Conservation (phyloP, 1,139 yeast species). For the Diutina mesorugosa region DNA sequence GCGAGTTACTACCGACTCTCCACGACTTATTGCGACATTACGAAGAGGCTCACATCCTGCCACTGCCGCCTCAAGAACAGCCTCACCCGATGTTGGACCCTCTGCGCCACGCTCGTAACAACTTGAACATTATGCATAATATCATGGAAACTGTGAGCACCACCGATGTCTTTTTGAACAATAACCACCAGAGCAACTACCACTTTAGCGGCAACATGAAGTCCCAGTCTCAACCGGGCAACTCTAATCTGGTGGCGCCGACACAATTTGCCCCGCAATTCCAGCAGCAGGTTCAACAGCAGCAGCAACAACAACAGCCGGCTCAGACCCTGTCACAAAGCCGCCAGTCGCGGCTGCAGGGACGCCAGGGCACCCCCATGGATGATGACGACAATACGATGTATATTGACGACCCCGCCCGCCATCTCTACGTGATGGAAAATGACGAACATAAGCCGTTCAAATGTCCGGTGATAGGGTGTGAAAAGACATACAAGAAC, state of each 20-base stretch:
- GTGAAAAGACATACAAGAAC: slow-evolving; percentile 94
- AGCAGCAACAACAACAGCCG: slow-evolving; percentile 7
- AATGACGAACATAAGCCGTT: slow-evolving; percentile 89
- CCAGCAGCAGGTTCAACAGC: slow-evolving; percentile 5
- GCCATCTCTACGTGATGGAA: slow-evolving; percentile 86
- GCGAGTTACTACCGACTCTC: slow-evolving; percentile 77
- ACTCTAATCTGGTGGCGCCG: background rate
- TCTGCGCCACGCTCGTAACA: slow-evolving; percentile 16
- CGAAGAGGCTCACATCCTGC: slow-evolving; percentile 89
- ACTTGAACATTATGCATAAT: slow-evolving; percentile 30
- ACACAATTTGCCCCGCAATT: background rate
- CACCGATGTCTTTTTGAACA: slow-evolving; percentile 68
- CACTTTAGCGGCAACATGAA: slow-evolving; percentile 8
- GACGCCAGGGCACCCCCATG: slow-evolving; percentile 6
- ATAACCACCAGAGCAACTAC: slow-evolving; percentile 10
- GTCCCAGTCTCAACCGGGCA: slow-evolving; percentile 3
- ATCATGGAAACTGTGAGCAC: slow-evolving; percentile 72
- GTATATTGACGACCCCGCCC: slow-evolving; percentile 84
- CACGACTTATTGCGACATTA: slow-evolving; percentile 91
- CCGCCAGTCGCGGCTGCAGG: slow-evolving; percentile 4
- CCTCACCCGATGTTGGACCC: slow-evolving; percentile 17
- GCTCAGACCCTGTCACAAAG: slow-evolving; percentile 7
- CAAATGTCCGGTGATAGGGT: slow-evolving; percentile 95
- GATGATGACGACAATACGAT: slow-evolving; percentile 38
- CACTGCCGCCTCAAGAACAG: slow-evolving; percentile 41